phyloP scores from a whole-genome alignment of 805 yeast genomes.

The Candida manassasensis region DNA sequence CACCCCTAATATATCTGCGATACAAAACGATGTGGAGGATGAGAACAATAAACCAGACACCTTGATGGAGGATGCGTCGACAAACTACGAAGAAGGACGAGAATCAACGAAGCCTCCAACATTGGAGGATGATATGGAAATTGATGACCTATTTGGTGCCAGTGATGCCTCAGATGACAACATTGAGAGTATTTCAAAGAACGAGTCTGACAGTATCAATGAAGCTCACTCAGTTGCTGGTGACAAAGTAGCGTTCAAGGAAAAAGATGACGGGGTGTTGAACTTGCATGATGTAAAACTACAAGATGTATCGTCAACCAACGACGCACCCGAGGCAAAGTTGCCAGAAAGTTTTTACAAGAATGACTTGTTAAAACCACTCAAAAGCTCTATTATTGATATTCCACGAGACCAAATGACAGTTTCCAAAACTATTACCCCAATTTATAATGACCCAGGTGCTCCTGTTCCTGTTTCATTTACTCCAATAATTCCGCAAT shows the following conservation, averaged over 20 bases:
- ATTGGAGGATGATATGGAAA: constrained; percentile 19
- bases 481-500: constrained; percentile 40
- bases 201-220: neutral
- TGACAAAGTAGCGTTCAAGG: constrained; percentile 14
- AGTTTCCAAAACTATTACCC: constrained; percentile 21
- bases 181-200: neutral
- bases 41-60: constrained; percentile 8
- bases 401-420: constrained; percentile 60
- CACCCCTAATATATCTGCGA: constrained; percentile 12
- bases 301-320: neutral
- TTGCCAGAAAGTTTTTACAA: neutral
- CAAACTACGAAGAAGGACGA: neutral
- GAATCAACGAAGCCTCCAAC: constrained; percentile 4
- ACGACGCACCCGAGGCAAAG: neutral
- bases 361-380: neutral
- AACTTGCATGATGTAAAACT: neutral
- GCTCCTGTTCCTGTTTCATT: constrained; percentile 67
- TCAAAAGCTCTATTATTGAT: constrained; percentile 27
- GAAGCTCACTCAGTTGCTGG: neutral
- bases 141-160: constrained; percentile 15
- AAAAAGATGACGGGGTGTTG: constrained; percentile 16
- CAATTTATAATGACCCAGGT: constrained; percentile 75
- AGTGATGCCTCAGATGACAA: constrained; percentile 10
- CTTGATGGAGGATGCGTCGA: neutral
- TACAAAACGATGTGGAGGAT: constrained; percentile 7